Percentiles rank a stretch among this genome's conserved stretches.
These are phyloP conservation scores for Pelargonium nanum DNA, from an alignment of 345 rosid species.

Conservation along the genomic window DNA sequence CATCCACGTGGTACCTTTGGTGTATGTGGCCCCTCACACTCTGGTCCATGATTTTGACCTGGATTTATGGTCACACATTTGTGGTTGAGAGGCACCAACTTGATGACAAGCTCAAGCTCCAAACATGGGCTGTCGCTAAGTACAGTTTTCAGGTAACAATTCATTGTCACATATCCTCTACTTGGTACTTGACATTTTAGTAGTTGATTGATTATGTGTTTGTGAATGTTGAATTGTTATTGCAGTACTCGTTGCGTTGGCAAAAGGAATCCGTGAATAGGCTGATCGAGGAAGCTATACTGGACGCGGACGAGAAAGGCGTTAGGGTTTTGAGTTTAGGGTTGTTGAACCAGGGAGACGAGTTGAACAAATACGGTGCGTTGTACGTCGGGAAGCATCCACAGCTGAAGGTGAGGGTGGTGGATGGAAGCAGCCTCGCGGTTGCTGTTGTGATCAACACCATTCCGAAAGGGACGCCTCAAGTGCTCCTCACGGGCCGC, in stretches of 20 bases:
- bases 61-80: slow-evolving; percentile 6
- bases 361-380: slow-evolving; percentile 43
- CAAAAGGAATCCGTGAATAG: slow-evolving; percentile 32
- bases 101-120: slow-evolving; percentile 5
- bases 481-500: slow-evolving; percentile 36
- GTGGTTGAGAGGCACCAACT: slow-evolving; percentile 7
- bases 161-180: no score
- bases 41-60: background rate
- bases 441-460: slow-evolving; percentile 40
- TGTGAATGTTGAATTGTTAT: background rate
- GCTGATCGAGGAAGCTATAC: slow-evolving; percentile 48
- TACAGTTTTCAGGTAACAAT: slow-evolving; percentile 8
- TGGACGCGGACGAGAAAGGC: slow-evolving; percentile 45
- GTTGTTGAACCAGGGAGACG: slow-evolving; percentile 55
- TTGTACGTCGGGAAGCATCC: slow-evolving; percentile 35
- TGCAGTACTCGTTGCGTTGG: slow-evolving; percentile 31
- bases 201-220: no score
- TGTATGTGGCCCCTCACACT: slow-evolving; percentile 9
- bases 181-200: no score
- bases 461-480: slow-evolving; percentile 44
- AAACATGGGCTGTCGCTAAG: slow-evolving; percentile 12
- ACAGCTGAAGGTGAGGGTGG: slow-evolving; percentile 35
- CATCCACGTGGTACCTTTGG: slow-evolving; percentile 13
- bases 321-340: slow-evolving; percentile 54
- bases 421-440: slow-evolving; percentile 59